Percentiles rank a stretch among this genome's conserved stretches.
These are phyloP conservation scores for Vitis hybrid DNA, from an alignment of 177 flowering plant species.

Conservation along the genomic window DNA sequence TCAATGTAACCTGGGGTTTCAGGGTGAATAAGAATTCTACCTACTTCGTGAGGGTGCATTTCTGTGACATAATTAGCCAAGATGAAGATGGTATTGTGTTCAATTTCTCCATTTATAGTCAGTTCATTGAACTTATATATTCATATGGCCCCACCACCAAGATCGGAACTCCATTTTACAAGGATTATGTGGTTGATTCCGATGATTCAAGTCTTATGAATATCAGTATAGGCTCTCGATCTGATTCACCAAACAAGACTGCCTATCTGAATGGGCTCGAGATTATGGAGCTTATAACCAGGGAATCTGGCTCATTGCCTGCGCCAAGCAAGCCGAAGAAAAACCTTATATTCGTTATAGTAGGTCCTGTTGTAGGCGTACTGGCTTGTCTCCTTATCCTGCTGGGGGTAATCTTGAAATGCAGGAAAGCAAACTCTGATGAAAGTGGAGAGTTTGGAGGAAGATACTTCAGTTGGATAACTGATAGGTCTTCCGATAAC, in stretches of 20 bases:
- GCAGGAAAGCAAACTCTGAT: slow-evolving; percentile 16
- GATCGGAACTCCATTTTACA: slow-evolving; percentile 29
- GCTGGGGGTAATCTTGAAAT: slow-evolving; percentile 5
- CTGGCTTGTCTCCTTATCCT: slow-evolving; percentile 13
- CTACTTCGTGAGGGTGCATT: slow-evolving; percentile 46
- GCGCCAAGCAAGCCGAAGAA: neutral
- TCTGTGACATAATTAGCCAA: slow-evolving; percentile 45
- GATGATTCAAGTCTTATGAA: slow-evolving; percentile 34
- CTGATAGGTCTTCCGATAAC: slow-evolving; percentile 2
- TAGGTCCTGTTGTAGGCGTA: slow-evolving; percentile 24
- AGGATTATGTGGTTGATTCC: slow-evolving; percentile 40
- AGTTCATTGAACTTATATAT: slow-evolving; percentile 5
- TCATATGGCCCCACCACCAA: neutral
- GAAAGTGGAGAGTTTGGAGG: slow-evolving; percentile 10
- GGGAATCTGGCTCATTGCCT: neutral
- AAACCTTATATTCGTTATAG: slow-evolving; percentile 6
- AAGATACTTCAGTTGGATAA: slow-evolving; percentile 11
- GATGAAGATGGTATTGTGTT: slow-evolving; percentile 1
- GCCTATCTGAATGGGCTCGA: slow-evolving; percentile 51
- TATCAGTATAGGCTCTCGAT: slow-evolving; percentile 43
- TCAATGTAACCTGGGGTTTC: slow-evolving; percentile 45
- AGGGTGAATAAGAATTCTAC: slow-evolving; percentile 27
- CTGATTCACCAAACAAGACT: slow-evolving; percentile 11
- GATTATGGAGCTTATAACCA: slow-evolving; percentile 28
- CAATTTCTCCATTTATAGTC: slow-evolving; percentile 23